Evolutionary conservation across 2,329 filamentous ascomycete genomes (phyloP).

Genomic region (Fusarium concolor): DNA sequence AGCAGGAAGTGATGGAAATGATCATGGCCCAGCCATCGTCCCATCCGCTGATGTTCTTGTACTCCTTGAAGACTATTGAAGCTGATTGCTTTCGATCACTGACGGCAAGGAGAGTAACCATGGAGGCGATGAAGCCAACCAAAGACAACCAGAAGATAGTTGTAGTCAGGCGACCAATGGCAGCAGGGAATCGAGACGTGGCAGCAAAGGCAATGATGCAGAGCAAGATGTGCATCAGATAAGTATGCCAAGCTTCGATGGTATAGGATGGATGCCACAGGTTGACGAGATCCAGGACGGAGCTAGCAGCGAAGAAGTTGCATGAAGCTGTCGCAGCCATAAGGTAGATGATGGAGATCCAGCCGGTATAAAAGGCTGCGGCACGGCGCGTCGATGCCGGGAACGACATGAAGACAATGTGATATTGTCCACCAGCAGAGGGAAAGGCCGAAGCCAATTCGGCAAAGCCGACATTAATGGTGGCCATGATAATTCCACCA

Average conservation of each 20-base stretch:
- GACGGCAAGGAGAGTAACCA: conserved; percentile 37
- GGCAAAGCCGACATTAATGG: conserved; percentile 43
- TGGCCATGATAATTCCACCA: conserved; percentile 39
- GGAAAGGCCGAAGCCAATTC: conserved; percentile 45
- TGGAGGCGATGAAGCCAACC: conserved; percentile 40
- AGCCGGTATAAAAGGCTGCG: conserved; percentile 43
- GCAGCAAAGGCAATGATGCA: conserved; percentile 39
- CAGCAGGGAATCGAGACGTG: conserved; percentile 37
- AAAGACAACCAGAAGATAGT: conserved; percentile 40
- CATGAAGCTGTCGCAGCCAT: conserved; percentile 43
- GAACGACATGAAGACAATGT: conserved; percentile 45
- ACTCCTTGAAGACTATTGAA: conserved; percentile 37
- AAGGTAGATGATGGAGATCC: conserved; percentile 44
- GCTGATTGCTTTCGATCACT: conserved; percentile 36
- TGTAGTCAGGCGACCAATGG: conserved; percentile 42
- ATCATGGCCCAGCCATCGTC: conserved; percentile 43
- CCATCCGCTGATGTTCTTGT: conserved; percentile 43
- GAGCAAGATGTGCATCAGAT: conserved; percentile 41
- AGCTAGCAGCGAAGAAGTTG: conserved; percentile 44
- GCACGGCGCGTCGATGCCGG: conserved; percentile 37
- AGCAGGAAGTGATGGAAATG: conserved; percentile 39
- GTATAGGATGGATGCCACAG: conserved; percentile 38
- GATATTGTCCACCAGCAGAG: conserved; percentile 44
- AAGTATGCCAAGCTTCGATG: conserved; percentile 43
- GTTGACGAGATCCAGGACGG: conserved; percentile 37